Base-by-base conservation (phyloP, 1,284 basidiomycete genomes). In the Ceratobasidium sp. region DNA sequence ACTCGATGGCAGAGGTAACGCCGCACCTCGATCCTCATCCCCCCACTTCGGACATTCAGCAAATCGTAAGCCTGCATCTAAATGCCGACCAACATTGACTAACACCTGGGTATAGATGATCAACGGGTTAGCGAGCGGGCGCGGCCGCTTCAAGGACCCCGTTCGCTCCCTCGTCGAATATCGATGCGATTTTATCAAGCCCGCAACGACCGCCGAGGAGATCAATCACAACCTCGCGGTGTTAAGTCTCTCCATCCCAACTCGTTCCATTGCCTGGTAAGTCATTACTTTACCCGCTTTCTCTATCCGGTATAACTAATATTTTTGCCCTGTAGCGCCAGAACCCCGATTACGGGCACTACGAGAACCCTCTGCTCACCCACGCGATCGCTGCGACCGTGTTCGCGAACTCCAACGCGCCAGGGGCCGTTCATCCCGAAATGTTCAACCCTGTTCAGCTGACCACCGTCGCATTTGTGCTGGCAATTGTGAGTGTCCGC, bases 401-500 rank as follows among this genome's bases (percentile, higher is more conserved):
- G 40, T 62, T 62, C 28, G 28, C 28, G 4, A 62, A 40, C 33
- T 20, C 59, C 12, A 52, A 52, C n/a, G 50, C 56, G 57, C 12
- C 48, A n/a, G 69, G 56, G 7, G 69, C 62, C n/a, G 10, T 61
- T 40, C 57, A 48, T 28, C 40, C 56, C 42, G 57, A 73, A 9
- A 61, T 61, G 17, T 73, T 73, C 46, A 26, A 50, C 17, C 54
- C 59, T 15, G 62, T 73, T 56, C 56, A n/a, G 4, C 13, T 73
- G 7, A 62, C 56, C 10, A 28, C 57, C 26, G 42, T 61, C 13
- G 69, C 69, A 7, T 73, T 73, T 50, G 57, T 59, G 28, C 42
- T 73, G 10, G 54, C 69, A 26, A 61, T 73, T 4, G 69, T 73
- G 38, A 61, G 69, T 57, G 33, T 33, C 33, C 33, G 33, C 33